Evolutionary conservation across 441 rosid species (phyloP), one percentile per base, ranked within the genome.

Genomic region (Gossypium trilobum): DNA sequence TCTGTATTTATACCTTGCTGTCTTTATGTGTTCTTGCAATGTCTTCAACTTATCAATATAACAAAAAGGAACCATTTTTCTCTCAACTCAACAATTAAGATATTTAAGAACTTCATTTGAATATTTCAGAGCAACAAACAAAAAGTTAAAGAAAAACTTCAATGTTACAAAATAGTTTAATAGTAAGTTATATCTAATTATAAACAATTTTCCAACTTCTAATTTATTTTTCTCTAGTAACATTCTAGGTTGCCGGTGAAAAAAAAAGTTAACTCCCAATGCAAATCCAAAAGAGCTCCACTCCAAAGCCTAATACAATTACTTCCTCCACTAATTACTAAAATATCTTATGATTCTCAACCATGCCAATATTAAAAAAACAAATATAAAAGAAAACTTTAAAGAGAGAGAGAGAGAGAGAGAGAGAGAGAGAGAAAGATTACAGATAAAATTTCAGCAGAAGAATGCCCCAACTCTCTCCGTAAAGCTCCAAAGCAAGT

Each of bases 381-480:
- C 1, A 25, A 13, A 22, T 1, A 27, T 2, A 23, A 13, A 31
- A 4, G 11, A 36, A n/a, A 61, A 52, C 31, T 29, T 23, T 23
- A 23, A 23, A 23, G 25, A 23, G 25, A 23, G 25, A 23, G 25
- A 20, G 22, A 20, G 22, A 20, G 22, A 20, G 22, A 23, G 0
- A 23, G 25, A 22, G 25, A 22, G 25, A 22, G 25, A 22, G 25
- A 22, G 25, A 29, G 33, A 29, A 0, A 64, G 75, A 54, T 77
- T 82, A 93, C 98, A 51, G 75, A 17, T 50, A 84, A 82, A 75
- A 91, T 80, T 69, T 95, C 97, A 27, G 81, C 74, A 2, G 73
- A 78, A 60, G 95, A 95, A 78, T 89, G 95, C 72, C 91, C 98
- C 74, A 93, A 63, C 85, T 95, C 96, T 71, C 99, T 82, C 33